phyloP scores from a whole-genome alignment of 2,329 filamentous ascomycete species.

The Pyrenochaeta sp. region DNA sequence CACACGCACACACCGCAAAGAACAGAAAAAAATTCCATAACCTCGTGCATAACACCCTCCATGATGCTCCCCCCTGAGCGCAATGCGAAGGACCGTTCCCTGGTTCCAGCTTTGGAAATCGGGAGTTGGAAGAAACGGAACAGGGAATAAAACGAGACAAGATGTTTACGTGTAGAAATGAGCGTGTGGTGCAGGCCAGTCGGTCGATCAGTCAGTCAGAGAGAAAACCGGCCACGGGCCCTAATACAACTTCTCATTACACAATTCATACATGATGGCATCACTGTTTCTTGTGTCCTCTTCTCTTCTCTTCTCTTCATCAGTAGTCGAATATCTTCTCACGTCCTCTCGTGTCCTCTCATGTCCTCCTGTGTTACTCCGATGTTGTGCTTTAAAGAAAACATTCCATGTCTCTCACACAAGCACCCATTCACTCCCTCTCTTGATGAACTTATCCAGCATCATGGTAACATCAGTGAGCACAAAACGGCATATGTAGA shows the following conservation, averaged over 20 bases:
- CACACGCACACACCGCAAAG: no score
- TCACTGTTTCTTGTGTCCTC: no score
- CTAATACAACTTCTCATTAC: slow-evolving; percentile 1
- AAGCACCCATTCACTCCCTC: slow-evolving; percentile 92
- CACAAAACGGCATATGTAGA: slow-evolving; percentile 96
- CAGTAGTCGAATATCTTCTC: not conserved
- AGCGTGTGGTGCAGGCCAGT: not conserved
- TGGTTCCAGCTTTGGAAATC: no score
- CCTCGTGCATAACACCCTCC: no score
- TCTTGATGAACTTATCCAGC: slow-evolving; percentile 96
- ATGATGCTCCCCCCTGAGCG: no score
- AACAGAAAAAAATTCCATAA: no score
- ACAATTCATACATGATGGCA: slow-evolving; percentile 5
- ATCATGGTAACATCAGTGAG: slow-evolving; percentile 82
- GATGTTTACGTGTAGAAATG: not conserved
- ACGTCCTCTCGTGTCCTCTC: not conserved
- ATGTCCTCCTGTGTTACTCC: not conserved
- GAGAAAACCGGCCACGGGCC: not conserved
- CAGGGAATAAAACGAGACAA: no score
- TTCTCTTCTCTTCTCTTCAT: not conserved
- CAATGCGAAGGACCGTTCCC: no score
- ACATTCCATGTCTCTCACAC: slow-evolving; percentile 43
- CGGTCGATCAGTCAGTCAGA: no score
- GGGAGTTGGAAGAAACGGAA: no score
- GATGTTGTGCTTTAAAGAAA: not conserved